Evolutionary conservation across 2,329 filamentous ascomycete species (phyloP), one percentile per base, ranked within the genome.

Genomic region (Alternaria gansuensis): DNA sequence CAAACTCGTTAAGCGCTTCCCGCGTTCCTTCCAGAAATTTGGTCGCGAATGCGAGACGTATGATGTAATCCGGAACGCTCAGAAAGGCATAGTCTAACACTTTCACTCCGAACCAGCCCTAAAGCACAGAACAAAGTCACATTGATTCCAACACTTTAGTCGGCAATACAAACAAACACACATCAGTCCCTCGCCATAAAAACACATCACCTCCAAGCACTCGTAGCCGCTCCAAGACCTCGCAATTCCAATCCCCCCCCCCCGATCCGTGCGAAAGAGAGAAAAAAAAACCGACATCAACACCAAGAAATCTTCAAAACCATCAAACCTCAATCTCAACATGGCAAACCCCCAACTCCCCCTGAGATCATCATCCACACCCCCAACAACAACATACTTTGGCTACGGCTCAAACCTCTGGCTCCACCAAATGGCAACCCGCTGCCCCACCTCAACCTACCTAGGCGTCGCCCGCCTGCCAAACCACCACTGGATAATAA

Each of bases 321-420:
- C 14, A 23, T 53, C 34, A 4, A 41, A 41, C 28, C 14, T n/a
- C 26, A 13, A 21, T 7, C 26, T 39, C 46, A 64, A 34, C 36
- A 67, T 66, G 62, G 21, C 59, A 24, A 26, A 28, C 51, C 24
- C 49, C 6, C 43, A 24, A 26, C 21, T 52, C 21, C 50, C 54
- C 26, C 40, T 23, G 1, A 21, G 34, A 10, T 63, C 49, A n/a
- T 51, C 49, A n/a, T 51, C 37, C 23, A 39, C 3, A 11, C 21
- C 28, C 36, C 54, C 56, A 52, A 79, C 73, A 52, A 79, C 73
- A 50, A 75, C 87, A 63, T 90, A 90, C 80, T 90, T 91, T 71
- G 89, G 85, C 68, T 91, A 89, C 76, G 89, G 89, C 62, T 88
- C 84, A 72, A 91, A 91, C 74, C 82, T 91, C 57, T 90, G 87